Percentiles rank a stretch among this genome's conserved stretches.
These are phyloP conservation scores for Acacia concinna DNA, from an alignment of 331 rosid genomes.

Conservation along the genomic window DNA sequence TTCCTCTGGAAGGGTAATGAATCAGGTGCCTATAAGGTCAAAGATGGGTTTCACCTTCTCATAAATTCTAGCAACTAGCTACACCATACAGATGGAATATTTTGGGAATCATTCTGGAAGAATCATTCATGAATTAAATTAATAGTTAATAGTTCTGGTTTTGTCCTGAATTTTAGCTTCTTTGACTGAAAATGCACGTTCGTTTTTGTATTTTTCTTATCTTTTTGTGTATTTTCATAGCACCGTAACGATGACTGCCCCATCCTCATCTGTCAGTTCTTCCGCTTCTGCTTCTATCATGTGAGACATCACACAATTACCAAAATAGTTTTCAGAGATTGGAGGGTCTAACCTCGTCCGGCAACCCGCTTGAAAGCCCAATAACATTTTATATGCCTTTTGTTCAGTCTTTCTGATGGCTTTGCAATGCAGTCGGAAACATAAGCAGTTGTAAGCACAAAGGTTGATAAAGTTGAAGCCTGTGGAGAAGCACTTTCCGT, in stretches of 20 bases:
- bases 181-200: too few species aligned
- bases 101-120: too few species aligned
- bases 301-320: constrained; percentile 36
- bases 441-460: constrained; percentile 30
- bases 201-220: not conserved
- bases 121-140: too few species aligned
- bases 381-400: not conserved
- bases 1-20: too few species aligned
- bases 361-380: constrained; percentile 20
- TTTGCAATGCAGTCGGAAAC: constrained; percentile 37
- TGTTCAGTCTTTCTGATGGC: constrained; percentile 6
- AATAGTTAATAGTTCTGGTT: too few species aligned
- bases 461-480: constrained; percentile 33
- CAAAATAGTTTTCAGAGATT: constrained; percentile 38
- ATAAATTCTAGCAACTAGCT: too few species aligned
- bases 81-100: too few species aligned
- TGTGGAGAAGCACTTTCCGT: too few species aligned
- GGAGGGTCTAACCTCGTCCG: constrained; percentile 41
- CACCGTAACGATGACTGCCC: constrained; percentile 21
- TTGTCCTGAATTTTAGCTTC: too few species aligned
- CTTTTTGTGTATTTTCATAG: constrained; percentile 16
- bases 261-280: constrained; percentile 24
- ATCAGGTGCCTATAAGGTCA: too few species aligned
- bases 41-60: too few species aligned
- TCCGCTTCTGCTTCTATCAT: not conserved